phyloP scores from a whole-genome alignment of 768 basidiomycete genomes.

The Saitozyma podzolica region DNA sequence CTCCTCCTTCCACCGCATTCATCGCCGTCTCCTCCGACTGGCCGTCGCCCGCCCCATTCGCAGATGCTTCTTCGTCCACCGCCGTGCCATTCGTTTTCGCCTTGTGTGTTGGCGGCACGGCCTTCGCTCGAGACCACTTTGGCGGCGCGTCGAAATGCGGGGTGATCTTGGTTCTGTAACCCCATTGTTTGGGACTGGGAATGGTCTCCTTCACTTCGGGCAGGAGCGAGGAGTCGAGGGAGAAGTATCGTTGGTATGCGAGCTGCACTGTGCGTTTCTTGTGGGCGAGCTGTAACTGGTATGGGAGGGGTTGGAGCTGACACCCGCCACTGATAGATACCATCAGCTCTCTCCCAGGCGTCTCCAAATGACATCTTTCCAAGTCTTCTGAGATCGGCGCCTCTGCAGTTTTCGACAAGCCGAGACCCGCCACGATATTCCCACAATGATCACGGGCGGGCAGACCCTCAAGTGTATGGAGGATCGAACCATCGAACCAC shows the following conservation, averaged over 20 bases:
- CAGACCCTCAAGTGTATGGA: background rate
- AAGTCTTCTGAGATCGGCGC: no score
- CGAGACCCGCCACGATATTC: no score
- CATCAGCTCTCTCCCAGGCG: slow-evolving; percentile 3
- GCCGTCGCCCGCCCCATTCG: slow-evolving; percentile 15
- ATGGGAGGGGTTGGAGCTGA: slow-evolving; percentile 89
- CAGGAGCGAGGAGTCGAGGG: slow-evolving; percentile 60
- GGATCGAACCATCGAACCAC: no score
- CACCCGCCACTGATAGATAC: slow-evolving; percentile 63
- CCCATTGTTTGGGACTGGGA: slow-evolving; percentile 83
- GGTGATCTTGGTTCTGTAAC: slow-evolving; percentile 94
- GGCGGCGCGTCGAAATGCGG: slow-evolving; percentile 85
- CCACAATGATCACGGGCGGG: no score
- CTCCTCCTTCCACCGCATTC: slow-evolving; percentile 13
- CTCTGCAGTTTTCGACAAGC: no score
- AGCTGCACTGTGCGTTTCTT: slow-evolving; percentile 58
- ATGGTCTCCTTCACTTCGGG: slow-evolving; percentile 73
- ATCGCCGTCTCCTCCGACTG: slow-evolving; percentile 7
- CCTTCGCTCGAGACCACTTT: slow-evolving; percentile 55
- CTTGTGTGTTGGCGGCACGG: slow-evolving; percentile 17
- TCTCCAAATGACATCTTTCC: background rate
- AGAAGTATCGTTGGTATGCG: slow-evolving; percentile 42
- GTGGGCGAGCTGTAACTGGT: slow-evolving; percentile 77
- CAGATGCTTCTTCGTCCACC: slow-evolving; percentile 14
- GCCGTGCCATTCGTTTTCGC: slow-evolving; percentile 2